Evolutionary conservation across 257 asterid genomes (phyloP).

Genomic region (Voacanga thouarsii): DNA sequence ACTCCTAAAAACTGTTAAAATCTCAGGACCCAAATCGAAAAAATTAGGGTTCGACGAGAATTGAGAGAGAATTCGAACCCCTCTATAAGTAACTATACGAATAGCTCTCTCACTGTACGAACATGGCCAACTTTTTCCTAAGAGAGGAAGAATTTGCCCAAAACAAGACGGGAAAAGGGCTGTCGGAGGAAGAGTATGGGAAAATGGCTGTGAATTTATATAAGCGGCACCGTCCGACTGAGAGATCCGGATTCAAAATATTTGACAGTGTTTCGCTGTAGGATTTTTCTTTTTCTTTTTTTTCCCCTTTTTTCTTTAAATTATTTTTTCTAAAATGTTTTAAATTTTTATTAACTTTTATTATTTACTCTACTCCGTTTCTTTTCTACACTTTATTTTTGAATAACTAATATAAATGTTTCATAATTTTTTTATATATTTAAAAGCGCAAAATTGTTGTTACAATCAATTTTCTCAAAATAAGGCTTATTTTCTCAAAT

Average conservation of each 20-base stretch:
- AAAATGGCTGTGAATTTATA: neutral
- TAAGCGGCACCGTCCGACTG: neutral
- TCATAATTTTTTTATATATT: too few species aligned
- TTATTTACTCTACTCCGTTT: too few species aligned
- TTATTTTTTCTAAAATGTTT: too few species aligned
- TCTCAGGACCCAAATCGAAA: slow-evolving; percentile 43
- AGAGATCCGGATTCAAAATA: slow-evolving; percentile 11
- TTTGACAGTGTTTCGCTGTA: neutral
- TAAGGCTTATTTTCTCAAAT: too few species aligned
- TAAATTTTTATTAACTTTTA: too few species aligned
- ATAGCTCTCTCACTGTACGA: neutral
- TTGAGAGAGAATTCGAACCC: slow-evolving; percentile 3
- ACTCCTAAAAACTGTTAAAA: slow-evolving; percentile 26
- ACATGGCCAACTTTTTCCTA: neutral
- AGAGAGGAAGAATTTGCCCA: neutral
- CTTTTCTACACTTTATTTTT: too few species aligned
- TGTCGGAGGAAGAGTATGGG: neutral
- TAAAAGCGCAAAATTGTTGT: too few species aligned
- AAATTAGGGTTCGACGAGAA: slow-evolving; percentile 29
- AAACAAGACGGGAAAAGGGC: neutral
- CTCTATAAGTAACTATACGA: neutral
- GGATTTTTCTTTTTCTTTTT: neutral
- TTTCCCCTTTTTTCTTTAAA: neutral
- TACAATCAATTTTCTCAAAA: too few species aligned
- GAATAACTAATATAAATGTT: too few species aligned